Evolutionary conservation across 129 eudicot species (phyloP), one percentile per base, ranked within the genome.

Genomic region (Calendula officinalis): DNA sequence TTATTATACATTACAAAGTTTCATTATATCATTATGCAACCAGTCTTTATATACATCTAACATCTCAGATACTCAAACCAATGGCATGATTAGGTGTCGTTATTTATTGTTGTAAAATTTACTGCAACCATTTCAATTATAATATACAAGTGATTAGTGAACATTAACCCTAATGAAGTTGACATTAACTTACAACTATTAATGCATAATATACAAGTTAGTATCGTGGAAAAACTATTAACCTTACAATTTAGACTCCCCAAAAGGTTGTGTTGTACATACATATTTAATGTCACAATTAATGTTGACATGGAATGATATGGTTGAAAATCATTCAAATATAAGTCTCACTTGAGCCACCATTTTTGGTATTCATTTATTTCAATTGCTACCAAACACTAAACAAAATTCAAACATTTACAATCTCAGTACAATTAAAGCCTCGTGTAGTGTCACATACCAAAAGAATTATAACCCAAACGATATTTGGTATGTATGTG

Each of bases 171-270:
- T 5, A 9, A 7, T 55, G 37, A 45, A 3, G 22, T 38, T 12
- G 35, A n/a, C 44, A 27, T 57, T 38, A 73, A 15, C 32, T 7
- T 56, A 15, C 14, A 61, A 53, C 36, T 38, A 15, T 48, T 56
- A 57, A 47, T 10, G 55, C 32, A 56, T 38, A 14, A 49, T 10
- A 12, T 30, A 11, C 7, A 6, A 56, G 13, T 6, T 32, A 47
- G 14, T 39, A 65, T 73, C 78, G 72, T 73, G 78, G 78, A 66
- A 59, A 46, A 37, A 3, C 0, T 0, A 30, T 48, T 38, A 65
- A 73, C 78, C 78, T 73, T 58, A 73, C 61, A 73, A 73, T 56
- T 73, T 66, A 73, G 66, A 73, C 67, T 56, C 62, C 50, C 67
- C 5, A 73, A 38, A 73, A 73, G 65, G 61, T 40, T 44, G 76